Percentiles rank a stretch among this genome's conserved stretches.
phyloP scores from a whole-genome alignment of 2,329 filamentous ascomycete genomes.

The Escovopsis sp. region DNA sequence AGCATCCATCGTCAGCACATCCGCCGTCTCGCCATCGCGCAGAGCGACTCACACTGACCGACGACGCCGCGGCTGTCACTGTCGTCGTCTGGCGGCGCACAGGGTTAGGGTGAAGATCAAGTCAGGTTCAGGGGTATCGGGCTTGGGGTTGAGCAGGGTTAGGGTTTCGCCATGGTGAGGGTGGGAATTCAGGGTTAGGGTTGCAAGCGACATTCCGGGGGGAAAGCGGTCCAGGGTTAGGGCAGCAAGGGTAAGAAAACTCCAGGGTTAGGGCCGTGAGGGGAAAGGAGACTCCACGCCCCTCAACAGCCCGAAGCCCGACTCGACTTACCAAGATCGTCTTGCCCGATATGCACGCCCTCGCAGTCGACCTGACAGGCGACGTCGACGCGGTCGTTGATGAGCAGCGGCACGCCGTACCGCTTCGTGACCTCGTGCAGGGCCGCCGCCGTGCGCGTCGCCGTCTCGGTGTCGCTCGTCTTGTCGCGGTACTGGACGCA shows the following conservation, averaged over 20 bases:
- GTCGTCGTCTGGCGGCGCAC: too few relatives aligned
- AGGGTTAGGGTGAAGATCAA: too few relatives aligned
- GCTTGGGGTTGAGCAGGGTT: too few relatives aligned
- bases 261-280: neutral
- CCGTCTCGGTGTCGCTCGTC: constrained; percentile 52
- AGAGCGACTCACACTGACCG: too few relatives aligned
- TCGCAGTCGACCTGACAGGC: constrained; percentile 74
- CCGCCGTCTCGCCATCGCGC: neutral
- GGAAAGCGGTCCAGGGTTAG: neutral
- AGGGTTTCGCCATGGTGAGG: too few relatives aligned
- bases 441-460: constrained; percentile 53
- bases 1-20: neutral
- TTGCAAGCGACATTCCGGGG: too few relatives aligned
- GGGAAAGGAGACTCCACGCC: neutral
- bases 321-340: constrained; percentile 57
- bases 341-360: constrained; percentile 88
- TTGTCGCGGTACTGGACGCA: constrained; percentile 90
- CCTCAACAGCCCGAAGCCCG: too few relatives aligned
- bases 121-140: too few relatives aligned
- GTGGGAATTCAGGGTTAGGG: too few relatives aligned
- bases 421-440: constrained; percentile 57
- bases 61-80: too few relatives aligned
- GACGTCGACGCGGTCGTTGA: constrained; percentile 88
- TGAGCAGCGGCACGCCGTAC: constrained; percentile 62
- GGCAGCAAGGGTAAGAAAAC: neutral